These are phyloP conservation scores for Rhizomucor miehei DNA, from an alignment of 371 early-diverging fungal species.

Conservation along the genomic window DNA sequence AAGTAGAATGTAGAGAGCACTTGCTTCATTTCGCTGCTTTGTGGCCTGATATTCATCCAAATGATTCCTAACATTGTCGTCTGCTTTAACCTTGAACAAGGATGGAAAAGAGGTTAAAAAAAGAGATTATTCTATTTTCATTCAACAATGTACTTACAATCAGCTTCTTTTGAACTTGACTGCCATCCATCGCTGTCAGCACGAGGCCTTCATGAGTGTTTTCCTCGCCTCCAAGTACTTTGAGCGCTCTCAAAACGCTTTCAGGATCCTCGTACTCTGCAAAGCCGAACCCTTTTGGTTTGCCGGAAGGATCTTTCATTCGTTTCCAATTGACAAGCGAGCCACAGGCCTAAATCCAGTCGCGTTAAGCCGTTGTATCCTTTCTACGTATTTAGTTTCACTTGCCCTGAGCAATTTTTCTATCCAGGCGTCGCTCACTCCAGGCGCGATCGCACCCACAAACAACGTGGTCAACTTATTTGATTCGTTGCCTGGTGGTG, in stretches of 20 bases:
- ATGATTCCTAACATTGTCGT: slow-evolving; percentile 65
- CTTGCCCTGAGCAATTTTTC: slow-evolving; percentile 65
- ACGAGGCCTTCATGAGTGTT: slow-evolving; percentile 41
- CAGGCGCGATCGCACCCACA: slow-evolving; percentile 73
- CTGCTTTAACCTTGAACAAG: slow-evolving; percentile 57
- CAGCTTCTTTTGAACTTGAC: slow-evolving; percentile 53
- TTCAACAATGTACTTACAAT: slow-evolving; percentile 42
- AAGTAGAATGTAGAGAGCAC: no score
- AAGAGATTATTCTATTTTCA: not conserved
- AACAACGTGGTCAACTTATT: slow-evolving; percentile 74
- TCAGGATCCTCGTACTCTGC: slow-evolving; percentile 74
- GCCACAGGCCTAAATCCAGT: slow-evolving; percentile 55
- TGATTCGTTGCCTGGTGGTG: slow-evolving; percentile 5
- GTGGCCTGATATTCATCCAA: slow-evolving; percentile 55
- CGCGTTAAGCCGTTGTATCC: not conserved
- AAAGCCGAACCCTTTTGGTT: slow-evolving; percentile 80
- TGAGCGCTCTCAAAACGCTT: slow-evolving; percentile 63
- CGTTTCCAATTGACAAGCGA: slow-evolving; percentile 71
- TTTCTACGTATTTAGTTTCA: not conserved
- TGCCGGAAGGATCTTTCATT: slow-evolving; percentile 63
- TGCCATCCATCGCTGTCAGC: slow-evolving; percentile 60
- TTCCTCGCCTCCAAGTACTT: slow-evolving; percentile 69
- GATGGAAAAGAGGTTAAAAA: no score
- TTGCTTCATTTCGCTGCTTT: no score
- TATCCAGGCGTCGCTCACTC: slow-evolving; percentile 70